Base-by-base conservation (phyloP, 2,329 filamentous ascomycete species). In the Metarhizium brunneum region DNA sequence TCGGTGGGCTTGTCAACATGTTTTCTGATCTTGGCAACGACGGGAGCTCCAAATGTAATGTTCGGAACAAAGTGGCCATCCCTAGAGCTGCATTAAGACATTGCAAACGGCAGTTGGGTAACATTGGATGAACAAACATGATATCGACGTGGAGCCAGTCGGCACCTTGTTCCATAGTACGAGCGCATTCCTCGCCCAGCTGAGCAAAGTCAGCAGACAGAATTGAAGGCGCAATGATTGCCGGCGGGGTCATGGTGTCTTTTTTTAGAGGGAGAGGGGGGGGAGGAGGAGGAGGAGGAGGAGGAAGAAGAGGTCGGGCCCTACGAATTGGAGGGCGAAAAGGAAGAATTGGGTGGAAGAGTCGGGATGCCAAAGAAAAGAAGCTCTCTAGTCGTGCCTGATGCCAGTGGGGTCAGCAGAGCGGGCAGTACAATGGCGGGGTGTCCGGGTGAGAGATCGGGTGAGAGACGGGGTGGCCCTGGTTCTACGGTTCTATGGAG, bases 61-160 rank as follows among this genome's bases (percentile, higher is more conserved):
- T 99, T 99, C 53, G 94, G 94, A 47, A 99, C 94, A 68, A 99
- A 99, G 71, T 99, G 94, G 56, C 94, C 94, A 71, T 99, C 94
- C 92, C 95, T 91, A 62, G 36, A 35, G 20, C 14, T 6, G 2
- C 6, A 30, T 43, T 52, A 49, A 35, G 14, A 32, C 8, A 43
- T 16, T 36, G 13, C 20, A 30, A 40, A 10, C n/a, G 48, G 59
- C 43, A 63, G 25, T 54, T 43, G 52, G 49, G n/a, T 43, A 29
- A 61, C 73, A 60, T 74, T 50, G 50, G 49, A 16, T 18, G 18
- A n/a, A 47, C 53, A 14, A 55, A 83, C 83, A 86, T 92, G 70
- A 96, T 96, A 72, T 97, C 92, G 65, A 96, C 87, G 74, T 96
- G 90, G 64, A 95, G 82, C 88, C 90, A 95, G 77, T 96, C 90